Conservation (phyloP, 352 stramenopile species). For the Phytophthora vignae region DNA sequence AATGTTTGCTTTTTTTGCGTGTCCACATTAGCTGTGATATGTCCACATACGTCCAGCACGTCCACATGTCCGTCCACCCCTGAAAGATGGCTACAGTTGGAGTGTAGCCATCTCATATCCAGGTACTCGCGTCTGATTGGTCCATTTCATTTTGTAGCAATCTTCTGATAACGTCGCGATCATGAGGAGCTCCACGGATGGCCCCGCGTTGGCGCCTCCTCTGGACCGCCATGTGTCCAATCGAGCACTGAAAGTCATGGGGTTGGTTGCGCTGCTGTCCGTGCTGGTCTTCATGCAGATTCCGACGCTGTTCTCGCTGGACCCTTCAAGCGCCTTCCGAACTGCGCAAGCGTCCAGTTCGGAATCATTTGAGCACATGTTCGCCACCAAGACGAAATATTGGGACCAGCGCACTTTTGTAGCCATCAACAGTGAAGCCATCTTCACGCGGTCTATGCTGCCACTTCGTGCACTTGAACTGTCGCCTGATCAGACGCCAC, state of each 20-base stretch:
- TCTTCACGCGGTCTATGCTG: conserved; percentile 8
- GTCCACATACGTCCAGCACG: background rate
- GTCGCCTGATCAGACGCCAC: background rate
- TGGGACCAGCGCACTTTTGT: conserved; percentile 50
- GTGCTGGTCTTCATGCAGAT: conserved; percentile 14
- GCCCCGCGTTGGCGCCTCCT: background rate
- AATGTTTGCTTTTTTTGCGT: background rate
- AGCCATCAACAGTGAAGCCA: background rate
- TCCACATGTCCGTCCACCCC: conserved; percentile 6
- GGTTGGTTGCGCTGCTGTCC: conserved; percentile 11
- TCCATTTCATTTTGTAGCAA: background rate
- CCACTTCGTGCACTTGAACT: conserved; percentile 11
- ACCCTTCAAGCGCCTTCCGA: conserved; percentile 3
- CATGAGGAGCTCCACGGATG: conserved; percentile 25
- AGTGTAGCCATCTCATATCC: conserved; percentile 21
- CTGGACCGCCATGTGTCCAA: background rate
- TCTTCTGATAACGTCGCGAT: conserved; percentile 17
- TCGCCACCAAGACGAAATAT: conserved; percentile 67
- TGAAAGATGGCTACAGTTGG: conserved; percentile 5
- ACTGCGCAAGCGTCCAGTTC: background rate
- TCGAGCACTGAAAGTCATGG: conserved; percentile 1
- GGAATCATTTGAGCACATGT: conserved; percentile 41
- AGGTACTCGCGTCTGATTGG: conserved; percentile 17
- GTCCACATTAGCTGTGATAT: background rate
- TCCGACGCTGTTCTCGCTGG: conserved; percentile 4